Evolutionary conservation across 2,329 filamentous ascomycete species (phyloP), one percentile per base, ranked within the genome.

Genomic region (Huntiella savannae): DNA sequence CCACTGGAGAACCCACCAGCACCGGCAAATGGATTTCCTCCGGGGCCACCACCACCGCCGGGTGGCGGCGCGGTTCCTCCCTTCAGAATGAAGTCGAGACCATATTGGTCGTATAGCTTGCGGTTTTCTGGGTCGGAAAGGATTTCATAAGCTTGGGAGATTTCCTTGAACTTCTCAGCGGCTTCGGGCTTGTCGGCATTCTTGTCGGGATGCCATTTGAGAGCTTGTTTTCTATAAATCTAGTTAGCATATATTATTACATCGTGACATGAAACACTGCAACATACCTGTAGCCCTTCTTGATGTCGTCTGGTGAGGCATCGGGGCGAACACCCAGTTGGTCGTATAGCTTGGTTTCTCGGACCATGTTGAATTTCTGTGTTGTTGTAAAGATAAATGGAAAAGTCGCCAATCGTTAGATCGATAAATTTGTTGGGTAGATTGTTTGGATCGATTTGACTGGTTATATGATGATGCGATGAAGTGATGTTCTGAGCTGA

Each of bases 141-240:
- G 55, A 98, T 93, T 65, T 98, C 91, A 67, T 95, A 98, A 48
- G 91, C 91, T 66, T 96, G 87, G 1, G 86, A 94, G 53, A 86
- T 82, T 62, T 96, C 91, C 66, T 98, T 98, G 71, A 98, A 98
- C 64, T 88, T 95, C 60, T 96, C 91, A 50, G 76, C 70, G 6
- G 88, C 84, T 45, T 76, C 66, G 28, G 86, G 77, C 55, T 88
- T 86, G 64, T 93, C 79, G 63, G 87, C 87, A 71, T 96, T 98
- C 71, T 96, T 98, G 69, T 98, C 91, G 5, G 91, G 91, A 59
- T 98, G 91, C 65, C 77, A 87, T 66, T 87, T 92, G 60, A 96
- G 65, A 46, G 88, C 88, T 47, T 79, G 73, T 70, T 94, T 94
- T 52, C 82, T 85, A 60, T 52, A 47, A 47, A 42, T 32, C 40